phyloP scores from a whole-genome alignment of 2,329 filamentous ascomycete species.

The Talaromyces sp. region DNA sequence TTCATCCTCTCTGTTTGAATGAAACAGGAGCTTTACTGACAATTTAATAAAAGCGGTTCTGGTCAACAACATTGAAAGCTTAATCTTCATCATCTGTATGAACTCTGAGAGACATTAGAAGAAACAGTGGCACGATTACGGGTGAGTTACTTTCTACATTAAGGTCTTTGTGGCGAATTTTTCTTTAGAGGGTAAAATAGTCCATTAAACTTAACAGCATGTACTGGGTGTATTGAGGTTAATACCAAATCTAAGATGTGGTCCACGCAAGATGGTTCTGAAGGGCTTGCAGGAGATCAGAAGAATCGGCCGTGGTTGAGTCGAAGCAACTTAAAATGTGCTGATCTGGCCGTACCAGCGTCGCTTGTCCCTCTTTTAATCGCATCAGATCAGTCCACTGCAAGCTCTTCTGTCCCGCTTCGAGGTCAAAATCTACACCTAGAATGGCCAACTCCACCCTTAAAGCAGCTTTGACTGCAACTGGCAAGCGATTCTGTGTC shows the following conservation, averaged over 20 bases:
- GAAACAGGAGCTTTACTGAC: too few species aligned
- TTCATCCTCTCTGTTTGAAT: too few species aligned
- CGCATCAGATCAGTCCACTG: constrained; percentile 18
- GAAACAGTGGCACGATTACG: not conserved
- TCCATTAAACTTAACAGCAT: not conserved
- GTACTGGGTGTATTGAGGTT: not conserved
- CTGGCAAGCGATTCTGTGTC: not conserved
- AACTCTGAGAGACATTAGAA: not conserved
- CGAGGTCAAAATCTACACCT: constrained; percentile 18
- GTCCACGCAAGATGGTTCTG: not conserved
- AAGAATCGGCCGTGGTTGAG: not conserved
- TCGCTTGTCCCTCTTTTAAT: constrained; percentile 19
- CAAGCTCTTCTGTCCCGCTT: constrained; percentile 14
- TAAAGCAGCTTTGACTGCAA: not conserved
- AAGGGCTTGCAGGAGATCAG: not conserved
- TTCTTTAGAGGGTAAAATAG: not conserved
- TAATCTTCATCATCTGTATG: not conserved
- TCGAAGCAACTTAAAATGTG: constrained; percentile 25
- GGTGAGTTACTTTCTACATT: not conserved
- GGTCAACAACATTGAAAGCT: too few species aligned
- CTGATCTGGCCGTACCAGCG: constrained; percentile 36
- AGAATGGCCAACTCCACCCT: constrained; percentile 4
- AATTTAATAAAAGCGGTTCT: too few species aligned
- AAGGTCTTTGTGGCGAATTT: not conserved
- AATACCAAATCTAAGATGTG: not conserved